Base-by-base conservation (phyloP, 768 basidiomycete genomes). In the Guyanaporus albipodus region DNA sequence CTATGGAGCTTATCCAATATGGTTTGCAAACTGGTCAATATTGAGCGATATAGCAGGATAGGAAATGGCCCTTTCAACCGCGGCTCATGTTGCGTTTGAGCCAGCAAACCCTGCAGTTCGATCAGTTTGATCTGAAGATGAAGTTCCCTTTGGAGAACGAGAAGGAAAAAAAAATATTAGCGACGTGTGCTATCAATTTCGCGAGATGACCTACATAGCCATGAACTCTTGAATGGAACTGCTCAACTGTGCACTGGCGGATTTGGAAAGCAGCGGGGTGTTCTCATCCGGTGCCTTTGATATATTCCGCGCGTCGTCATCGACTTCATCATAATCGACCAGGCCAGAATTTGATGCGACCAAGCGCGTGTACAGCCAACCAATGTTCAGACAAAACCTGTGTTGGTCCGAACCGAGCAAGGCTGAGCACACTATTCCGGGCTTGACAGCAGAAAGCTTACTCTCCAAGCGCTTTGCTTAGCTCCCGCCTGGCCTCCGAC, bases 41-140 rank as follows among this genome's bases (percentile, higher is more conserved):
- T 81, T 7, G 84, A 81, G 11, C 90, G 83, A 58, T 98, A 99
- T 8, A 93, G 70, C 38, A 78, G 67, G 14, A 89, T 79, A 2
- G 95, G 95, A 69, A 97, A 98, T 0, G 94, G 92, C 0, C 96
- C 96, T 62, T 98, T 99, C 47, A 97, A 66, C 24, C 96, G 84
- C 6, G 94, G 94, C 59, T 99, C 96, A 59, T 94, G 86, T 52
- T 85, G 84, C 0, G 96, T 87, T 58, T 97, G 90, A 9, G 82
- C 79, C 34, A 99, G 73, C n/a, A 97, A 69, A 2, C 77, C 82
- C 56, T 92, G 86, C 8, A 98, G 72, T 60, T 89, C 82, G 32
- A 94, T 88, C 35, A 99, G 69, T 61, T 91, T 87, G 58, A 89
- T 85, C 59, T 98, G 96, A 10, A 98, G 73, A 62, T 96, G 92